Base-by-base conservation (phyloP, 306 rosid genomes). In the Quercus suber region DNA sequence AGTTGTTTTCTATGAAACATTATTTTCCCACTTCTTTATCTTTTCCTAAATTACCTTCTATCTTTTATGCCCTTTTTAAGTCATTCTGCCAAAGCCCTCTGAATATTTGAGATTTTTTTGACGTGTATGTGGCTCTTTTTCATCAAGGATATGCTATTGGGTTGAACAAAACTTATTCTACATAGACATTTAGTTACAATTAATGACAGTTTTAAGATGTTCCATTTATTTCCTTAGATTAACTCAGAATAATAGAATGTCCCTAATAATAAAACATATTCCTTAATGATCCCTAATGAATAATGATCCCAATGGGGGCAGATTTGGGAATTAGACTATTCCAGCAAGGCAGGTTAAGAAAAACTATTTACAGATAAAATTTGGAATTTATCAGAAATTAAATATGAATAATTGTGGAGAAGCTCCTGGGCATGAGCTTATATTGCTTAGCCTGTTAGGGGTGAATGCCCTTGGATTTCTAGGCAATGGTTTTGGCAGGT, bases 1-100 rank as follows among this genome's bases (percentile, higher is more conserved):
- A 61, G 27, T 49, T 51, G 31, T 21, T 55, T 55, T 13, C 5
- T 59, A 43, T 5, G 45, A 56, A 69, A 28, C 9, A 21, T n/a
- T n/a, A 51, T 3, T 19, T 45, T 49, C 63, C 53, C 17, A 12
- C 57, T 82, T n/a, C 6, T 7, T 49, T 21, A 13, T 61, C 59
- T 77, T 84, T 78, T 79, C 55, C 49, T 69, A 61, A 28, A 67
- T 76, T 61, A 82, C 73, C 67, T 76, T 35, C 33, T 77, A 41
- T 41, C 15, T 69, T n/a, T 10, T 57, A 69, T 37, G 64, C 30
- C 30, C 30, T 63, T 31, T 18, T 3, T 15, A 37, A 20, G 64
- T 58, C 69, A 23, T 20, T 51, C 15, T 21, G 45, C 15, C 28
- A 55, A 57, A 49, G 43, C 65, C 79, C 52, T 59, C 49, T 20